Evolutionary conservation across 805 yeast species (phyloP).

Genomic region (Monosporozyma aerobia): DNA sequence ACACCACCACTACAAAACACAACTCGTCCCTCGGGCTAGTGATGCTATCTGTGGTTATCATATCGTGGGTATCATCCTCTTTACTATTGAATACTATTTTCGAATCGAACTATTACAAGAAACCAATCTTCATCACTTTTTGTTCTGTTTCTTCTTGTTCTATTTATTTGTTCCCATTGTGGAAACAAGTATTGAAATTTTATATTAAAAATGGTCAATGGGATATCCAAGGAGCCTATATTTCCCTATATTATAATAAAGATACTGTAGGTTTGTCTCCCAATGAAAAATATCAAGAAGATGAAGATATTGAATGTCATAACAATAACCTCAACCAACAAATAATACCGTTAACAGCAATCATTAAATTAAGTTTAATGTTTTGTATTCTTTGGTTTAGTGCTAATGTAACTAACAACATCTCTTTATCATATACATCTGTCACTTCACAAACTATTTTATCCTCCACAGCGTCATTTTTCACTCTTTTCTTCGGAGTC

Average conservation of each 20-base stretch:
- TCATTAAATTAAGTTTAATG: constrained; percentile 50
- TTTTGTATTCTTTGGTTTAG: constrained; percentile 80
- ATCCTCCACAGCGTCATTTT: constrained; percentile 84
- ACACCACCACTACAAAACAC: neutral
- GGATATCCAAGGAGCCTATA: neutral
- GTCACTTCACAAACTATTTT: constrained; percentile 88
- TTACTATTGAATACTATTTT: constrained; percentile 68
- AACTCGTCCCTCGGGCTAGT: constrained; percentile 47
- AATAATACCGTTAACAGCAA: constrained; percentile 8
- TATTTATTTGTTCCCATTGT: constrained; percentile 54
- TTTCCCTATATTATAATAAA: neutral
- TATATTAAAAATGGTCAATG: neutral
- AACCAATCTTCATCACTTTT: constrained; percentile 89
- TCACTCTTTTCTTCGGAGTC: constrained; percentile 73
- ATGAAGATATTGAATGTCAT: neutral
- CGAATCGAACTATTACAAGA: constrained; percentile 51
- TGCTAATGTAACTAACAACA: constrained; percentile 78
- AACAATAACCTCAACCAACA: constrained; percentile 40
- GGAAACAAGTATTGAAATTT: neutral
- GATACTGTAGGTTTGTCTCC: neutral
- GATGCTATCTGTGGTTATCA: constrained; percentile 62
- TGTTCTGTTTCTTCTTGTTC: constrained; percentile 74
- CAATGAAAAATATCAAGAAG: neutral
- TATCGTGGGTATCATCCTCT: constrained; percentile 82
- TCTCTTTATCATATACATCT: constrained; percentile 73